phyloP scores from a whole-genome alignment of 208 protist species.

The Herpetomonas tarakana region DNA sequence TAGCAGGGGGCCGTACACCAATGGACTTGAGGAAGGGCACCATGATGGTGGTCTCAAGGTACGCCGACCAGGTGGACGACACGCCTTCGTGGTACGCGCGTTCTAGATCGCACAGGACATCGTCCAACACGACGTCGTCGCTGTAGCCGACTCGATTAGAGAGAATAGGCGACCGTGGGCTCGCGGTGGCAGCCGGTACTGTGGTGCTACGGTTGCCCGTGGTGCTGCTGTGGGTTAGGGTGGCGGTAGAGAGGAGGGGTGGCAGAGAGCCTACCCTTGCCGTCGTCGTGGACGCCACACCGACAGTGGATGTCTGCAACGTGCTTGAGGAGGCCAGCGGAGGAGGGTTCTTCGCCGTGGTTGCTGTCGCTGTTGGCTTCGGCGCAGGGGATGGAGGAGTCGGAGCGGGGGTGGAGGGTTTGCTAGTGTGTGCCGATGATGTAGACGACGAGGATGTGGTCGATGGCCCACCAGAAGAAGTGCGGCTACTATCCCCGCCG shows the following conservation, averaged over 20 bases:
- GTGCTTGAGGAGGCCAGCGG: background rate
- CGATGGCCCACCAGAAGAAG: background rate
- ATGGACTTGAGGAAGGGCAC: slow-evolving; percentile 3
- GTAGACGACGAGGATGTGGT: background rate
- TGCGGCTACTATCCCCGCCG: slow-evolving; percentile 1
- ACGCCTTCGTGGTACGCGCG: slow-evolving; percentile 47
- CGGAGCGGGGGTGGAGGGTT: background rate
- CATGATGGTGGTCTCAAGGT: slow-evolving; percentile 32
- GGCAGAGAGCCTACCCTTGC: background rate
- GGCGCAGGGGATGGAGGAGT: no score
- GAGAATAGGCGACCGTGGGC: background rate
- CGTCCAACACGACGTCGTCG: slow-evolving; percentile 35
- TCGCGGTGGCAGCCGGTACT: background rate
- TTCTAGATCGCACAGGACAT: slow-evolving; percentile 58
- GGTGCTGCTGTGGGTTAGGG: background rate
- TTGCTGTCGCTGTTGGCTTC: background rate
- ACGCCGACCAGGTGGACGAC: slow-evolving; percentile 46
- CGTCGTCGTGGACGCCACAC: no score
- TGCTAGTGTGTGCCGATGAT: background rate
- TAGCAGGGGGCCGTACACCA: background rate
- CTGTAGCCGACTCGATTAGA: slow-evolving; percentile 1
- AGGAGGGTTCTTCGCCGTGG: background rate
- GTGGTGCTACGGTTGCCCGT: background rate
- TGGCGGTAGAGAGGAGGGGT: background rate
- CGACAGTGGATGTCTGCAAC: background rate